These are phyloP conservation scores for Arthrobotrys entomopaga DNA, from an alignment of 2,329 filamentous ascomycete species.

Conservation along the genomic window DNA sequence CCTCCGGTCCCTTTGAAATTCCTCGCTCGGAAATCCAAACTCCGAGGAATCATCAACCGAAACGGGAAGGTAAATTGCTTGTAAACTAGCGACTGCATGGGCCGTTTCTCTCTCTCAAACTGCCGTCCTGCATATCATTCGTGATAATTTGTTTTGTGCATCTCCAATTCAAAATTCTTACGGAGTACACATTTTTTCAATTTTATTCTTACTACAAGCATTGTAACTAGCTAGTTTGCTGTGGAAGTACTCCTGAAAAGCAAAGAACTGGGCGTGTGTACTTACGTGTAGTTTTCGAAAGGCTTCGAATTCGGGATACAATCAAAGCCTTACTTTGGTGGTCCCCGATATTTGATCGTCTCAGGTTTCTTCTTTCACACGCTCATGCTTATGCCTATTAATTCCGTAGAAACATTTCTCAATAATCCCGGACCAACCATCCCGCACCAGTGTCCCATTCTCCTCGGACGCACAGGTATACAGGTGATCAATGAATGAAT, in stretches of 20 bases:
- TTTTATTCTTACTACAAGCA: neutral
- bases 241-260: neutral
- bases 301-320: neutral
- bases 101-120: constrained; percentile 8
- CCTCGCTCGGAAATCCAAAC: constrained; percentile 32
- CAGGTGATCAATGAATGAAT: neutral
- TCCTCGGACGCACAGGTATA: neutral
- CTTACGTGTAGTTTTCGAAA: neutral
- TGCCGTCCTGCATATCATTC: constrained; percentile 46
- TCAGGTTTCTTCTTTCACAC: neutral
- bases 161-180: constrained; percentile 2
- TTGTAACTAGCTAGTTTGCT: neutral
- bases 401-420: neutral
- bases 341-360: constrained; percentile 40
- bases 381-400: constrained; percentile 6
- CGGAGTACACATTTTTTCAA: neutral
- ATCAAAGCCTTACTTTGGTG: constrained; percentile 5
- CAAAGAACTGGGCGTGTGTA: neutral
- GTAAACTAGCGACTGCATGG: constrained; percentile 25
- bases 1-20: constrained; percentile 11
- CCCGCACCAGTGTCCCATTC: neutral
- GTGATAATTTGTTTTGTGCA: neutral
- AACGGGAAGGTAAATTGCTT: constrained; percentile 43
- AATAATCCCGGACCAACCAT: no score
- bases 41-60: constrained; percentile 18